phyloP scores from a whole-genome alignment of 495 filamentous ascomycete species.

The Terfezia claveryi region DNA sequence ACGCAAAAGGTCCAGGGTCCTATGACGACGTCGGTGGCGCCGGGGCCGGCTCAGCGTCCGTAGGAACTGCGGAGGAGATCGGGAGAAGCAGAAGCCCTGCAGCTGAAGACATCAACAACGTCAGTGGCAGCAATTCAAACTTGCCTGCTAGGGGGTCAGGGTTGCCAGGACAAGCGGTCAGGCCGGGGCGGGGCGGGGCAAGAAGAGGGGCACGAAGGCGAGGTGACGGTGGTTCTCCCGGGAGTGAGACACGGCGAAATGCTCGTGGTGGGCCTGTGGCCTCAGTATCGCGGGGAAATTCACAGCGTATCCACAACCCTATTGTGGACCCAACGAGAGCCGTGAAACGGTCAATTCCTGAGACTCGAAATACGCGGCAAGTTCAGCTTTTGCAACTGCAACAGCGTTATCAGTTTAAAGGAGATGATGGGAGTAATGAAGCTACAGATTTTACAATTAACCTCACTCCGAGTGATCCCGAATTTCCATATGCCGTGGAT shows the following conservation, averaged over 20 bases:
- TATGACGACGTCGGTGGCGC: not conserved
- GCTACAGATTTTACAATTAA: conserved; percentile 35
- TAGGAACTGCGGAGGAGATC: not conserved
- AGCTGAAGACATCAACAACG: no score
- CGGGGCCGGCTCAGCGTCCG: not conserved
- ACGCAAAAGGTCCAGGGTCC: not conserved
- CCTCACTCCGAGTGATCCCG: conserved; percentile 61
- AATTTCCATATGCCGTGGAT: conserved; percentile 62
- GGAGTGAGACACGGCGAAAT: not conserved
- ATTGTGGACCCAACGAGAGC: not conserved
- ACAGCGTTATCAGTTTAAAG: not conserved
- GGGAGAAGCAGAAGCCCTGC: no score
- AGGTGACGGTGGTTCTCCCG: not conserved
- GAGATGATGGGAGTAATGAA: not conserved
- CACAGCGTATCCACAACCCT: not conserved
- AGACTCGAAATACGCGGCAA: not conserved
- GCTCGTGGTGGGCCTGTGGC: no score
- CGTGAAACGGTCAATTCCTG: not conserved
- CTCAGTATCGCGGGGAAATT: no score
- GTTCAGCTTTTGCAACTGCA: not conserved
- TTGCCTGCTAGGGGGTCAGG: not conserved
- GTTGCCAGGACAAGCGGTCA: not conserved
- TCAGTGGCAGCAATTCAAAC: no score
- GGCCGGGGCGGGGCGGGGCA: not conserved
- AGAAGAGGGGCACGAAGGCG: not conserved